phyloP scores from a whole-genome alignment of 805 yeast genomes.

The Hanseniaspora thailandica region DNA sequence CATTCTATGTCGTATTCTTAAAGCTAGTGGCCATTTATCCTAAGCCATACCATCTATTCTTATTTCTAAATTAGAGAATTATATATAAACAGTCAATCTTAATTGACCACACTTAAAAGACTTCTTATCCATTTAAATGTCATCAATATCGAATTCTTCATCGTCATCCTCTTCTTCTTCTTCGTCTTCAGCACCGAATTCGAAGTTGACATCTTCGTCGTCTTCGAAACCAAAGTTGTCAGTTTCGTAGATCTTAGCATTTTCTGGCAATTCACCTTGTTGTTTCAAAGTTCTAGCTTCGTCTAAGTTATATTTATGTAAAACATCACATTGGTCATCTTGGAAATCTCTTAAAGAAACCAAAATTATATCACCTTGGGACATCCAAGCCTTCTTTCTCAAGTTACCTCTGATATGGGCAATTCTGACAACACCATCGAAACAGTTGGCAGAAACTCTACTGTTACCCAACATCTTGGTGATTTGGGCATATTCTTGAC shows the following conservation, averaged over 20 bases:
- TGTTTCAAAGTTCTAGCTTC: slow-evolving; percentile 94
- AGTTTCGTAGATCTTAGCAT: slow-evolving; percentile 93
- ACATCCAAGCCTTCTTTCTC: slow-evolving; percentile 99
- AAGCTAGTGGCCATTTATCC: too few species aligned
- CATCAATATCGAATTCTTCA: slow-evolving; percentile 77
- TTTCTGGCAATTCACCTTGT: slow-evolving; percentile 94
- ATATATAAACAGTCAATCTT: too few species aligned
- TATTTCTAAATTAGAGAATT: too few species aligned
- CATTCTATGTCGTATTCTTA: too few species aligned
- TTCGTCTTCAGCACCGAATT: slow-evolving; percentile 87
- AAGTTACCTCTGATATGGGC: slow-evolving; percentile 98
- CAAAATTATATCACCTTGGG: slow-evolving; percentile 93
- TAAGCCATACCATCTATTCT: too few species aligned
- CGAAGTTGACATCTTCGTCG: slow-evolving; percentile 95
- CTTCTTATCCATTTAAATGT: slow-evolving; percentile 47
- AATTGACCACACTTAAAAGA: too few species aligned
- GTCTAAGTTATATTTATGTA: slow-evolving; percentile 90
- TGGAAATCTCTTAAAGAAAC: slow-evolving; percentile 97
- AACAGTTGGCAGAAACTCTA: slow-evolving; percentile 87
- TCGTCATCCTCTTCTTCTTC: slow-evolving; percentile 57
- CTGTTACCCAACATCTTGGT: slow-evolving; percentile 98
- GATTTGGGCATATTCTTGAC: slow-evolving; percentile 97
- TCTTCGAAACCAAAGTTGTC: slow-evolving; percentile 94
- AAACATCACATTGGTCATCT: slow-evolving; percentile 95
- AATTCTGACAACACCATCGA: slow-evolving; percentile 86